Percentiles rank a stretch among this genome's conserved stretches.
Conservation (phyloP, 2,329 filamentous ascomycete species). For the Xylaria sp. region DNA sequence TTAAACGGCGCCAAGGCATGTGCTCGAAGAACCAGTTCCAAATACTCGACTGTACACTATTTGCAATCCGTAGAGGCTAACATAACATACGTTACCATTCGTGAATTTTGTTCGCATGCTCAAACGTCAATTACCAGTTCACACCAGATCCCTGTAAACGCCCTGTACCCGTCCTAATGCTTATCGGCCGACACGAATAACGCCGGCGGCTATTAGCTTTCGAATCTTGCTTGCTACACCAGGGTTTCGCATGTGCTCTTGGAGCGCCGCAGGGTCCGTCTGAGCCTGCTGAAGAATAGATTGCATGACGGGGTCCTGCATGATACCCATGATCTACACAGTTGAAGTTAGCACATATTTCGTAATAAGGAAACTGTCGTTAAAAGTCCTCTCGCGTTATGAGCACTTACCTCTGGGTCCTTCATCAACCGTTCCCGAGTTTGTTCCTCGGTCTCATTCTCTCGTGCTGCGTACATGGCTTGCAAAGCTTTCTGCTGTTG, state of each 20-base stretch:
- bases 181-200: constrained; percentile 78
- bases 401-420: constrained; percentile 82
- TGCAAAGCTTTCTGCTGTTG: constrained; percentile 93
- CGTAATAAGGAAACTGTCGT: background rate
- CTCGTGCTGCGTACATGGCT: constrained; percentile 88
- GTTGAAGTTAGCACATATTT: constrained; percentile 44
- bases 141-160: constrained; percentile 35
- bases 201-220: constrained; percentile 92
- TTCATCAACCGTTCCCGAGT: constrained; percentile 89
- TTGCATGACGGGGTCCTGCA: constrained; percentile 98
- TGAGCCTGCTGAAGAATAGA: constrained; percentile 97
- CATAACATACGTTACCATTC: constrained; percentile 11
- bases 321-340: constrained; percentile 81
- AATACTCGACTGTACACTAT: constrained; percentile 31
- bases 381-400: background rate
- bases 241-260: constrained; percentile 97
- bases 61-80: constrained; percentile 19
- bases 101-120: constrained; percentile 22
- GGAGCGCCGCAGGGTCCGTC: constrained; percentile 87
- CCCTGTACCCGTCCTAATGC: constrained; percentile 27
- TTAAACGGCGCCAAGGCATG: constrained; percentile 22
- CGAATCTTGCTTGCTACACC: constrained; percentile 88
- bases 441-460: constrained; percentile 96
- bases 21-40: constrained; percentile 16
- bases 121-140: constrained; percentile 20